Evolutionary conservation across 176 grass and related monocot species (phyloP).

Genomic region (Dendrocalamus sinicus): DNA sequence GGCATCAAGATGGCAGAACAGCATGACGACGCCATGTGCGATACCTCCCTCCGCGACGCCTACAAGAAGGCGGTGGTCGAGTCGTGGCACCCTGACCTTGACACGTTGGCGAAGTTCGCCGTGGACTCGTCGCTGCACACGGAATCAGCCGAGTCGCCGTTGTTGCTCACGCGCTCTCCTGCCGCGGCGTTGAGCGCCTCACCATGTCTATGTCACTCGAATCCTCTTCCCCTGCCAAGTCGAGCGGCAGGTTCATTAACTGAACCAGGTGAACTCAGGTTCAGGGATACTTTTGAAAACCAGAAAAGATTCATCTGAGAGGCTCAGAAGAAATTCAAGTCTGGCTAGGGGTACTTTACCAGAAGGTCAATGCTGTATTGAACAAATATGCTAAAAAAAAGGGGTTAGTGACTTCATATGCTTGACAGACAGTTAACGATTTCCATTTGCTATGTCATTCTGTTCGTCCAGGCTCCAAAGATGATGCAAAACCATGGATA

Average conservation of each 20-base stretch:
- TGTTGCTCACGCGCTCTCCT: background rate
- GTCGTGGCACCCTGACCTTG: slow-evolving; percentile 15
- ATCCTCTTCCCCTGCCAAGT: background rate
- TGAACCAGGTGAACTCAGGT: background rate
- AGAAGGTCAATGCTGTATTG: slow-evolving; percentile 14
- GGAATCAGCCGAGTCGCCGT: background rate
- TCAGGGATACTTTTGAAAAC: background rate
- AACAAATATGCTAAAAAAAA: background rate
- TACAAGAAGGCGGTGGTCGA: background rate
- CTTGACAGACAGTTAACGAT: background rate
- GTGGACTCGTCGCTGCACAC: background rate
- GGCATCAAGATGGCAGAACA: background rate
- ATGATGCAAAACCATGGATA: too few species aligned
- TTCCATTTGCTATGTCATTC: too few species aligned
- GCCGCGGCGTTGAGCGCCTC: background rate
- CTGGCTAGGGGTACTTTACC: background rate
- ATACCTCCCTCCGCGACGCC: background rate
- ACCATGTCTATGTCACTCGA: too few species aligned
- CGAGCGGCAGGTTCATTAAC: background rate
- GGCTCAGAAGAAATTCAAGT: slow-evolving; percentile 10
- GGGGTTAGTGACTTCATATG: background rate
- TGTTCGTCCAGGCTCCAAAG: too few species aligned
- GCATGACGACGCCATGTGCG: background rate
- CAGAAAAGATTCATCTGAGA: slow-evolving; percentile 30
- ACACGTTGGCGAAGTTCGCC: background rate